phyloP scores from a whole-genome alignment of 78 protist genomes.

The Dictyostelium capitatum region DNA sequence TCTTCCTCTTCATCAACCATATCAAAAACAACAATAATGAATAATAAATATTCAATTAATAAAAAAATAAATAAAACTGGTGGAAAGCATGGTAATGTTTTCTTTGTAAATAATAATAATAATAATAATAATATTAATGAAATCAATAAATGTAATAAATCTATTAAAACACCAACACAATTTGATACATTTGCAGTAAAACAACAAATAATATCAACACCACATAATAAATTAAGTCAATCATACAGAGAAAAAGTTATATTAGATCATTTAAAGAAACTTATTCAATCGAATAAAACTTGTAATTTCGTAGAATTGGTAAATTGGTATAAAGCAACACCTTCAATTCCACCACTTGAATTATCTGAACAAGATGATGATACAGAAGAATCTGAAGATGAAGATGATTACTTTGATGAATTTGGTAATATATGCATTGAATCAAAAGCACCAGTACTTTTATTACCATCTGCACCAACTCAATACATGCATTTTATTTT shows the following conservation, averaged over 20 bases:
- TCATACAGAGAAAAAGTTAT: constrained; percentile 43
- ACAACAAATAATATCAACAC: constrained; percentile 61
- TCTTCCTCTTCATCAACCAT: background rate
- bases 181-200: constrained; percentile 35
- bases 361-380: background rate
- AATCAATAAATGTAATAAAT: background rate
- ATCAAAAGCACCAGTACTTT: background rate
- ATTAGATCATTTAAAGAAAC: constrained; percentile 6
- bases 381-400: background rate
- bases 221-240: constrained; percentile 26
- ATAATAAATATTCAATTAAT: constrained; percentile 30
- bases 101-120: constrained; percentile 15
- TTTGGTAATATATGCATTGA: background rate
- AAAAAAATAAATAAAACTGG: background rate
- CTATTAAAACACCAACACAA: background rate
- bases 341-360: background rate
- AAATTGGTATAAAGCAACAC: constrained; percentile 49
- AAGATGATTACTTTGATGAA: background rate
- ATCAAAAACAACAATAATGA: background rate
- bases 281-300: constrained; percentile 22
- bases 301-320: constrained; percentile 35
- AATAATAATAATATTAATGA: background rate
- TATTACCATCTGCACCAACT: background rate
- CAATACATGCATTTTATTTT: constrained; percentile 64
- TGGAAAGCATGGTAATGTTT: constrained; percentile 57